Percentiles rank a stretch among this genome's conserved stretches.
Conservation (phyloP, 441 rosid genomes). For the Theobroma grandiflorum region DNA sequence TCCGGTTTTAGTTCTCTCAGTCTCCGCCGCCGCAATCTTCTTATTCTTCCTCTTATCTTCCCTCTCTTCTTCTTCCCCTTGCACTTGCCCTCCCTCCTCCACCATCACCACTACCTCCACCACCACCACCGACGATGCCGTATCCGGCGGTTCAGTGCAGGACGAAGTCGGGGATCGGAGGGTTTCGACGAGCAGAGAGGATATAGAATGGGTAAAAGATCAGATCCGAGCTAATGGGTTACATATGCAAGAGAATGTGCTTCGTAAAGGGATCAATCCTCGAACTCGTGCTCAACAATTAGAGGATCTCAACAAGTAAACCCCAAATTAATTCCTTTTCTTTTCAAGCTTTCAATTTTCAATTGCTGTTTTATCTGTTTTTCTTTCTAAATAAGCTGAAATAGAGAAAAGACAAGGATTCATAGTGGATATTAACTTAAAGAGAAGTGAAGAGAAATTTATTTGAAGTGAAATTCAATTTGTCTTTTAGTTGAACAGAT, state of each 20-base stretch:
- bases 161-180: constrained; percentile 39
- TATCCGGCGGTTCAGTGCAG: constrained; percentile 23
- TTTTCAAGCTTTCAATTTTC: neutral
- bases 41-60: constrained; percentile 81
- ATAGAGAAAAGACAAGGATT: constrained; percentile 1
- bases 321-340: neutral
- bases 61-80: constrained; percentile 68
- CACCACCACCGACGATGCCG: constrained; percentile 20
- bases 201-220: constrained; percentile 81
- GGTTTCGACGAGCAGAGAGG: constrained; percentile 59
- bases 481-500: neutral
- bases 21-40: constrained; percentile 64
- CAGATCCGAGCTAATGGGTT: constrained; percentile 91
- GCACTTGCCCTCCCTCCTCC: constrained; percentile 57
- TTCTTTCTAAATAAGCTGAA: neutral
- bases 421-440: neutral
- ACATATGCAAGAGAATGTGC: constrained; percentile 89
- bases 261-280: constrained; percentile 94
- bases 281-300: constrained; percentile 93
- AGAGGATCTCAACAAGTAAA: constrained; percentile 79
- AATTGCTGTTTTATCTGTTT: neutral
- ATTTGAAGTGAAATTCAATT: neutral
- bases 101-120: constrained; percentile 14
- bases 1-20: constrained; percentile 70
- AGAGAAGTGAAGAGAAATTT: neutral